Base-by-base conservation (phyloP, 1,284 basidiomycete species). In the Leccinum pachyderme region DNA sequence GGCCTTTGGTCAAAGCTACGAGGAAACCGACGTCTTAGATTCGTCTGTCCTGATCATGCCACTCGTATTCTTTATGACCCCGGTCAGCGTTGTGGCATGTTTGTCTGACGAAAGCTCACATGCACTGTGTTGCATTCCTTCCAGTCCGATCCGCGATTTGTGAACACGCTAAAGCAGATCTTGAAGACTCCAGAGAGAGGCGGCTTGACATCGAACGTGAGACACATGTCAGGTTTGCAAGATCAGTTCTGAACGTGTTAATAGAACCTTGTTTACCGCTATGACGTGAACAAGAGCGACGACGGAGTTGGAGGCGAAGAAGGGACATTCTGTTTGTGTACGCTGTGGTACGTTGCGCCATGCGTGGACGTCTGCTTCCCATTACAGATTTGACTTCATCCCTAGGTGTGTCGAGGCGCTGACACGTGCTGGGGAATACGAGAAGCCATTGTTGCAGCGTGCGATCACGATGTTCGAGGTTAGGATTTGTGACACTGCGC, bases 221-320 rank as follows among this genome's bases (percentile, higher is more conserved):
- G 81, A 65, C 3, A 7, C n/a, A 8, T 49, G 22, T 5, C 33
- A 27, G 9, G 3, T 51, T 29, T 44, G 29, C 25, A 13, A 22
- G 13, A 15, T 50, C 1, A 25, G 53, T 33, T 29, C 39, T 63
- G 22, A 52, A 37, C 12, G 5, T 12, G 15, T 37, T 28, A 8
- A 52, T 51, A 66, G 63, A 63, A 64, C 47, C 65, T 70, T 8
- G 88, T 91, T 5, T 91, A 85, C 63, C 83, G 90, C 2, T 93
- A 93, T 66, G 91, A 96, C 66, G 86, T 90, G 11, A 73, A 69
- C 29, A 88, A 89, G 68, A 83, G 90, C 0, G 86, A 92, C 56
- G 95, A 96, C 66, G 95, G 94, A 7, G 91, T 96, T 18, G 94
- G 94, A 5, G 94, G 95, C 1, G 91, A 94, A 61, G 94, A 95